Evolutionary conservation across 1,284 basidiomycete genomes (phyloP), one percentile per base, ranked within the genome.

Genomic region (Microbotryum silenes-acaulis): DNA sequence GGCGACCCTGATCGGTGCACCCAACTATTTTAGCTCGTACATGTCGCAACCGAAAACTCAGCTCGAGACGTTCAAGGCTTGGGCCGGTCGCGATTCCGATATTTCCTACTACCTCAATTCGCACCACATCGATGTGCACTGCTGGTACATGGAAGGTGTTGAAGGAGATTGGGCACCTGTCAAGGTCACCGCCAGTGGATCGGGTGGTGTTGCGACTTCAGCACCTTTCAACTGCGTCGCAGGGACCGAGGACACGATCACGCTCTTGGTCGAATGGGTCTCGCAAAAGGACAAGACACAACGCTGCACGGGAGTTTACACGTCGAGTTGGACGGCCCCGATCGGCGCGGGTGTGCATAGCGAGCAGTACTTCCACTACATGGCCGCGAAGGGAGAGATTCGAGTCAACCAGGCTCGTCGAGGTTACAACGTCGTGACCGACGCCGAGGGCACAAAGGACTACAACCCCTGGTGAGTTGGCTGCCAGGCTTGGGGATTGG

Each of bases 31-130:
- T 67, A 72, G 76, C 73, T 72, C 72, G 42, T 69, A 79, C 76
- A 96, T 96, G 91, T 90, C 88, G 71, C 91, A 94, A 75, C 91
- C 91, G 53, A 96, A 96, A 79, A 86, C 83, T 73, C 91, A 96
- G 77, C 81, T 96, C 31, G 88, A 91, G 76, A 93, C 91, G 0
- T 94, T 93, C 83, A 85, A 86, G 64, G 88, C 88, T 21, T 94
- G 91, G 91, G 91, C 91, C 9, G 91, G 91, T 25, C 88, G 86
- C 75, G 91, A 93, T 74, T 89, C 87, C 29, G 91, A 93, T 72
- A 92, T 69, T 66, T 72, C 72, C 66, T 94, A 93, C 77, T 94
- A 96, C 75, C 84, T 94, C 68, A 93, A 91, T 65, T 91, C 89
- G 37, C 91, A 93, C 75, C 91, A 94, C 76, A 88, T 93, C 61